Evolutionary conservation across 2,329 filamentous ascomycete species (phyloP).

Genomic region (Fusarium oxysporum): DNA sequence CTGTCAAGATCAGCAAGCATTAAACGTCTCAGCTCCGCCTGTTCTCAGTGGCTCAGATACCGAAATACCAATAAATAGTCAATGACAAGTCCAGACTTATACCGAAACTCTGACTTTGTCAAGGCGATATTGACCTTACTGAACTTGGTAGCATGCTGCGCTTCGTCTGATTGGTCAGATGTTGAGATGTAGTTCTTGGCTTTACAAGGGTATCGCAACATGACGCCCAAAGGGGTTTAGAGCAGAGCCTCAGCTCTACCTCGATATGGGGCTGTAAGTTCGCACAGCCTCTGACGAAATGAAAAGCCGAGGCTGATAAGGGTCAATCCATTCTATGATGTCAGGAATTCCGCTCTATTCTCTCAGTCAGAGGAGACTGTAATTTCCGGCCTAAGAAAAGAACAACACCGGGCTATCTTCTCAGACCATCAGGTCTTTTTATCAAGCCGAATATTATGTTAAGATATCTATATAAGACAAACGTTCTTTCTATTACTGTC

Average conservation of each 20-base stretch:
- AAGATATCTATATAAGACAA: neutral
- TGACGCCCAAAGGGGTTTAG: slow-evolving; percentile 15
- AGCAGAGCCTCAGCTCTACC: neutral
- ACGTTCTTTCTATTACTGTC: neutral
- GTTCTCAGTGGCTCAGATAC: neutral
- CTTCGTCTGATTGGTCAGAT: slow-evolving; percentile 4
- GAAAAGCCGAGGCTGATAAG: neutral
- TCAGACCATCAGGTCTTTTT: fast-evolving
- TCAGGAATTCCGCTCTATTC: neutral
- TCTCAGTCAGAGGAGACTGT: neutral
- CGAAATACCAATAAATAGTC: neutral
- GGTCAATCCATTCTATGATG: neutral
- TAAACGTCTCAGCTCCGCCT: neutral
- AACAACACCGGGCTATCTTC: neutral
- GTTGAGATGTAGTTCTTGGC: neutral
- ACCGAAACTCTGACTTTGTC: neutral
- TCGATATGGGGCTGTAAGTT: neutral
- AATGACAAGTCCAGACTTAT: neutral
- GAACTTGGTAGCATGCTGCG: neutral
- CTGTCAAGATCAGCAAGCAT: neutral
- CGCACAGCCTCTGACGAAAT: neutral
- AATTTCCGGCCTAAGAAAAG: neutral
- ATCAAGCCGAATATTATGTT: neutral
- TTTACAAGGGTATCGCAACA: slow-evolving; percentile 8
- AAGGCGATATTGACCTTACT: slow-evolving; percentile 11